Base-by-base conservation (phyloP, 2,329 filamentous ascomycete species). In the Spiromastix sp. region DNA sequence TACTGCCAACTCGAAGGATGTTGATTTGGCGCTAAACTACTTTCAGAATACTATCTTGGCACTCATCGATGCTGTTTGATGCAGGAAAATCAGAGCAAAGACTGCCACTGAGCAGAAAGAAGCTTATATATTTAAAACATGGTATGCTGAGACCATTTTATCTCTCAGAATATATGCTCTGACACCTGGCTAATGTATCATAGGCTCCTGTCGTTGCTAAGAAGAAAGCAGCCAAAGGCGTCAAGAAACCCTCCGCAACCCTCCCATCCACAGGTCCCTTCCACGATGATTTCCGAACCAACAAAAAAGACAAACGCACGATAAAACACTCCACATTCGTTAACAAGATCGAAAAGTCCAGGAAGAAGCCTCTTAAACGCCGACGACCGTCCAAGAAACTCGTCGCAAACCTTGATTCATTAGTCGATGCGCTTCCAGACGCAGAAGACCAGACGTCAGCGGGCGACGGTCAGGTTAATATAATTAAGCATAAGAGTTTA, bases 291-390 rank as follows among this genome's bases (percentile, higher is more conserved):
- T 87, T 89, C 59, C 65, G 77, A 41, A 72, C 77, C 36, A 77
- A 71, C 43, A 96, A 95, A 61, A 79, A 74, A 54, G 84, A 93
- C 65, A 93, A 89, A 66, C 81, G 80, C 16, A 65, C 71, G 21
- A 84, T 93, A 49, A 87, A 86, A 54, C 85, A 85, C 67, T 81
- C 81, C 0, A 64, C 78, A 10, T 85, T 96, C 45, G 67, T 93
- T 18, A 79, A 77, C 13, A 81, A 79, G 43, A 81, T 94, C 49
- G 66, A 77, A 45, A 85, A 86, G 46, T 61, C 68, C 5, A 53
- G 60, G 35, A 56, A 57, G 36, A 76, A 70, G 52, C 57, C 69
- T 6, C 64, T 70, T n/a, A 79, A 80, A 56, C 71, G 77, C 5
- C 68, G 82, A 45, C 63, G 80, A 4, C 78, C 83, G 0, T 72